Conservation (phyloP, 192 early-diverging fungal species). For the Coemansia sp. region DNA sequence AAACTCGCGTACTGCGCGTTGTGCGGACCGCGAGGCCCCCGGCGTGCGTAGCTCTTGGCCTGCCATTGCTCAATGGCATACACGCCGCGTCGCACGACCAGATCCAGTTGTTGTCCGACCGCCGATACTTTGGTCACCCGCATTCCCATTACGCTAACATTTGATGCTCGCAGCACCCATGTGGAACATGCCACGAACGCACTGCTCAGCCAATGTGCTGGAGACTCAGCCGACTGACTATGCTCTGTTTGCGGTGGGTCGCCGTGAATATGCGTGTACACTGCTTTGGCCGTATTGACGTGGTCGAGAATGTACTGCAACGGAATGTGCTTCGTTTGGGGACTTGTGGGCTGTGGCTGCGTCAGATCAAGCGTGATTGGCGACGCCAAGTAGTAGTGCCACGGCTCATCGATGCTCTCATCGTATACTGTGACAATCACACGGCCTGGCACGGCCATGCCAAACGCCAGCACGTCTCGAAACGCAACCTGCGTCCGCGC, state of each 20-base stretch:
- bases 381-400: slow-evolving; percentile 46
- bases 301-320: slow-evolving; percentile 32
- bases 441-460: slow-evolving; percentile 16
- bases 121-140: slow-evolving; percentile 65
- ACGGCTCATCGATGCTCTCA: slow-evolving; percentile 32
- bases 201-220: neutral
- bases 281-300: slow-evolving; percentile 25
- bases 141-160: slow-evolving; percentile 59
- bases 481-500: slow-evolving; percentile 50
- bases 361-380: slow-evolving; percentile 47
- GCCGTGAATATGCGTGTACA: slow-evolving; percentile 27
- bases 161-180: slow-evolving; percentile 59
- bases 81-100: slow-evolving; percentile 78
- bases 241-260: neutral
- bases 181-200: slow-evolving; percentile 44
- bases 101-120: slow-evolving; percentile 85
- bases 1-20: slow-evolving; percentile 64
- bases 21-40: slow-evolving; percentile 41
- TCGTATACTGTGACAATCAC: slow-evolving; percentile 41
- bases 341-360: neutral
- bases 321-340: neutral
- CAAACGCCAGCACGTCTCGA: slow-evolving; percentile 23
- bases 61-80: slow-evolving; percentile 88
- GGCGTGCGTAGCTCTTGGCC: slow-evolving; percentile 58
- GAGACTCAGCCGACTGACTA: neutral